Evolutionary conservation across 306 rosid species (phyloP), one percentile per base, ranked within the genome.

Genomic region (Dryas drummondii): DNA sequence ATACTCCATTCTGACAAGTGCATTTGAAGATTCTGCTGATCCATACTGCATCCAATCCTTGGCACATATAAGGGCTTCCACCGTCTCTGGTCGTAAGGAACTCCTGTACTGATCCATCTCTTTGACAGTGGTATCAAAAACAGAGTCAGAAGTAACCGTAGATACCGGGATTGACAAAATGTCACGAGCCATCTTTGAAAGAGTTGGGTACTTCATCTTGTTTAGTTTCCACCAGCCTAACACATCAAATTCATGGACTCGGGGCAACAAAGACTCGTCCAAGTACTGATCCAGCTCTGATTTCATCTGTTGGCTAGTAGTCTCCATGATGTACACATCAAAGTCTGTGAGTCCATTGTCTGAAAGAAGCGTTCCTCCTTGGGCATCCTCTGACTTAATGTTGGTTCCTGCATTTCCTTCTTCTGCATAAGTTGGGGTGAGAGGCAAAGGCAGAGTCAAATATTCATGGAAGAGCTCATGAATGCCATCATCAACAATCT

Each of bases 161-260:
- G 90, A 88, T 56, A 90, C 97, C 0, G 96, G 93, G 73, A 91
- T 82, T 32, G 90, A 82, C 81, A 90, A 72, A 66, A 91, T 90
- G 80, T 94, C 98, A 3, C 97, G 87, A 57, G 97, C 97, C 97
- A 94, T 94, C 80, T 88, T 94, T 53, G 97, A 94, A 63, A 94
- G 97, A 15, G 93, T 94, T 4, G 98, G 98, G 78, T 90, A 94
- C 82, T 91, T 94, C 74, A 88, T 76, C 81, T 86, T 94, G 87
- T 94, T 94, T 52, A 94, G 82, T 82, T 85, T 94, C 98, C 98
- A 94, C 98, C 98, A 94, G 70, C 93, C 90, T 50, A 88, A 66
- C 8, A 90, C 93, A 45, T 94, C 97, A 6, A 94, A 90, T 22
- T 94, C 97, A 40, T 91, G 91, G 70, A 84, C 88, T 37, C 98